phyloP scores from a whole-genome alignment of 164 flowering plant genomes.

The Platanus orientalis region DNA sequence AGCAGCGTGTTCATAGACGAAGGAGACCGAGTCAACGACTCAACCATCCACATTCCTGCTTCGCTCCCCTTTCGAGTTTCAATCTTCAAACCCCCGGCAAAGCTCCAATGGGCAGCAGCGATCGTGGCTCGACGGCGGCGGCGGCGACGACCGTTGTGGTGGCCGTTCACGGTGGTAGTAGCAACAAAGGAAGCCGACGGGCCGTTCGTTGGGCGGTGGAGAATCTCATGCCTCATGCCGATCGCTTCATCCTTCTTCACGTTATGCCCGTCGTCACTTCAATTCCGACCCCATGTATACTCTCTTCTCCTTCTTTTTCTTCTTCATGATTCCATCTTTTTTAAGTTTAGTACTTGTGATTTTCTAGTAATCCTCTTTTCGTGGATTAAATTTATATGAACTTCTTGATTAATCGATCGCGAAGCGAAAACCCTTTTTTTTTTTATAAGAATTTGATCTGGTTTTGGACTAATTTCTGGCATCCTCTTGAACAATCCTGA shows the following conservation, averaged over 20 bases:
- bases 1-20: too few relatives aligned
- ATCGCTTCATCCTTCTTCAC: conserved; percentile 57
- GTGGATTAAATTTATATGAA: too few relatives aligned
- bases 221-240: conserved; percentile 43
- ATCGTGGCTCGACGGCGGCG: conserved; percentile 7
- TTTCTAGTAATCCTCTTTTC: too few relatives aligned
- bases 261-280: conserved; percentile 61
- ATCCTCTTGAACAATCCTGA: too few relatives aligned
- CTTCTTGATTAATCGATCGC: too few relatives aligned
- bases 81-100: neutral
- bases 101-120: conserved; percentile 1
- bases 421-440: too few relatives aligned
- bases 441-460: too few relatives aligned
- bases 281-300: conserved; percentile 70
- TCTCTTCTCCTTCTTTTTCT: conserved; percentile 6
- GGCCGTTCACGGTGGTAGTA: conserved; percentile 42
- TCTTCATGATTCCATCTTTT: too few relatives aligned
- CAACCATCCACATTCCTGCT: too few relatives aligned
- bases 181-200: conserved; percentile 50
- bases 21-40: too few relatives aligned
- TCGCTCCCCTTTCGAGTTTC: neutral
- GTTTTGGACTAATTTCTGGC: too few relatives aligned
- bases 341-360: too few relatives aligned
- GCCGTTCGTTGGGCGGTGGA: conserved; percentile 79
- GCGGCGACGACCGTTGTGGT: conserved; percentile 47